Percentiles rank a stretch among this genome's conserved stretches.
Conservation (phyloP, 2,329 filamentous ascomycete species). For the Colletotrichum brevisporum region DNA sequence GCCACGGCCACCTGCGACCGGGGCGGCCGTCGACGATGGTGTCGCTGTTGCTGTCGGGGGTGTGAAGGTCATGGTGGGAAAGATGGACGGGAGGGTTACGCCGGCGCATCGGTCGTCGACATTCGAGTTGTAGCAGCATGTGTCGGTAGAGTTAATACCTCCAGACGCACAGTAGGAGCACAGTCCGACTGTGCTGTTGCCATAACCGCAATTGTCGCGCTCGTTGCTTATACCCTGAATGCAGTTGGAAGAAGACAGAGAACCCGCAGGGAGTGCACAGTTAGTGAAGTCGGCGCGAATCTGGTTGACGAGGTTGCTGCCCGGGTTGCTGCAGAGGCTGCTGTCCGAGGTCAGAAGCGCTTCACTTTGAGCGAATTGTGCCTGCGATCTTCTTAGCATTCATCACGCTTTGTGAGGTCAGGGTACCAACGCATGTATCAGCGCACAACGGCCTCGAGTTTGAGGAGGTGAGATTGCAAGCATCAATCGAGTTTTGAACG, state of each 20-base stretch:
- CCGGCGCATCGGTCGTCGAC: constrained; percentile 80
- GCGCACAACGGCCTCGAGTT: constrained; percentile 86
- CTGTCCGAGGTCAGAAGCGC: constrained; percentile 84
- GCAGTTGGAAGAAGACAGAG: constrained; percentile 80
- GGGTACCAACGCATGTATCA: constrained; percentile 81
- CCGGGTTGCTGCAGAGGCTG: constrained; percentile 78
- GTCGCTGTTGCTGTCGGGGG: constrained; percentile 63
- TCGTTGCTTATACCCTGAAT: constrained; percentile 86
- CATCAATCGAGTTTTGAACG: constrained; percentile 85
- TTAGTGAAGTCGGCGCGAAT: constrained; percentile 94
- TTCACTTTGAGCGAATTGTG: constrained; percentile 89
- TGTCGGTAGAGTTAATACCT: constrained; percentile 92
- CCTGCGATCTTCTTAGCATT: constrained; percentile 61
- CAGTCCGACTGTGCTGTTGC: constrained; percentile 78
- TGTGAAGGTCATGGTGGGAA: constrained; percentile 75
- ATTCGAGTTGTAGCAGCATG: constrained; percentile 89
- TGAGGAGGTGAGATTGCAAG: constrained; percentile 76
- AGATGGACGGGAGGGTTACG: constrained; percentile 84
- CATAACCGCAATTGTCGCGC: constrained; percentile 88
- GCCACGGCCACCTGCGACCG: constrained; percentile 50
- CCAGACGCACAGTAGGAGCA: constrained; percentile 89
- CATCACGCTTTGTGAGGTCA: constrained; percentile 16
- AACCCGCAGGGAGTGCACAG: constrained; percentile 85
- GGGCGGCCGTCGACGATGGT: constrained; percentile 47
- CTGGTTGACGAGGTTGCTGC: constrained; percentile 76